Conservation (phyloP, 805 yeast species). For the Saccharomyces eubayanus region DNA sequence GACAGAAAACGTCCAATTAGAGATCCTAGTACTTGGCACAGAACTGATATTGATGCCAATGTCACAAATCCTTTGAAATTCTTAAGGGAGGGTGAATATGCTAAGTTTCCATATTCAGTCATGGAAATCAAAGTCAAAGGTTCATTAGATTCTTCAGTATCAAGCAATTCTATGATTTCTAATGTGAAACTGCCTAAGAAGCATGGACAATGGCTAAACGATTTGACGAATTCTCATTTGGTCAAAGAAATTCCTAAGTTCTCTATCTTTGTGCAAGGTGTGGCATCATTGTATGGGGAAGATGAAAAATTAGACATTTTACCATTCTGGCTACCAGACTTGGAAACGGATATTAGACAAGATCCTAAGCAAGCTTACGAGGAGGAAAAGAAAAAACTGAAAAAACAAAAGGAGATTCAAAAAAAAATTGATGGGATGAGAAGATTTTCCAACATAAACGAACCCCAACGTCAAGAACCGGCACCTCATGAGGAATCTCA, state of each 20-base stretch:
- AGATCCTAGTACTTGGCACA: slow-evolving; percentile 84
- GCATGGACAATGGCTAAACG: slow-evolving; percentile 72
- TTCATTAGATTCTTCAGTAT: slow-evolving; percentile 26
- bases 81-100: slow-evolving; percentile 76
- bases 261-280: slow-evolving; percentile 88
- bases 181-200: slow-evolving; percentile 37
- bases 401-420: slow-evolving; percentile 37
- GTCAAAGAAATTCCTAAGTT: slow-evolving; percentile 92
- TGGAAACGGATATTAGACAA: slow-evolving; percentile 67
- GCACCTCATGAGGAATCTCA: slow-evolving; percentile 1
- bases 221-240: slow-evolving; percentile 69
- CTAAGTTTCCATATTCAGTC: slow-evolving; percentile 77
- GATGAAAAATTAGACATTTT: slow-evolving; percentile 74
- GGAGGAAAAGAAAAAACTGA: slow-evolving; percentile 48
- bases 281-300: slow-evolving; percentile 78
- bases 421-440: slow-evolving; percentile 32
- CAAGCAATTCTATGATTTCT: slow-evolving; percentile 18
- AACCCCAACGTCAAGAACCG: slow-evolving; percentile 5
- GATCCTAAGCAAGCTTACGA: slow-evolving; percentile 75
- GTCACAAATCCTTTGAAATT: slow-evolving; percentile 60
- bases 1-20: slow-evolving; percentile 82
- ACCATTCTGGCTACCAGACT: slow-evolving; percentile 92
- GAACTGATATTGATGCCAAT: slow-evolving; percentile 79
- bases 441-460: slow-evolving; percentile 24
- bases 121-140: slow-evolving; percentile 75